These are phyloP conservation scores for Carallia brachiata DNA, from an alignment of 345 rosid species.

Conservation along the genomic window DNA sequence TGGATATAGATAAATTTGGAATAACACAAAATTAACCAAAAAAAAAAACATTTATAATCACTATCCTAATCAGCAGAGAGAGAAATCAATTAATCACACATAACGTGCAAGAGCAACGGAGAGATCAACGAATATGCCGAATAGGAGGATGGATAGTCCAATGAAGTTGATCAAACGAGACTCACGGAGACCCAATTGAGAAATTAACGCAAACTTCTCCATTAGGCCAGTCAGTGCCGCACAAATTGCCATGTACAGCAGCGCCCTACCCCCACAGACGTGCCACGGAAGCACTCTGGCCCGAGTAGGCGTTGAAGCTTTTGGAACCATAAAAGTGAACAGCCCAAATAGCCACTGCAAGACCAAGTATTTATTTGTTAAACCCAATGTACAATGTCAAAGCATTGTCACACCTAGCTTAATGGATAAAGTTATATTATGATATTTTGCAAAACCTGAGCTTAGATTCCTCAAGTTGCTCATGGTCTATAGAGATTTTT, in stretches of 20 bases:
- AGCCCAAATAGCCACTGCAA: constrained; percentile 74
- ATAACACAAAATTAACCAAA: background rate
- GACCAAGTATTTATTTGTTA: background rate
- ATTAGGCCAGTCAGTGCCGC: constrained; percentile 85
- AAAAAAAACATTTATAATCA: background rate
- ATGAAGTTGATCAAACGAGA: constrained; percentile 65
- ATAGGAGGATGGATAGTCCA: constrained; percentile 63
- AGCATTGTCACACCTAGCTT: too few species aligned
- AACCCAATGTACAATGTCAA: too few species aligned
- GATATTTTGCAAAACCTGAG: too few species aligned
- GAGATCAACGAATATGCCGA: constrained; percentile 75
- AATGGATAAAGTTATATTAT: too few species aligned
- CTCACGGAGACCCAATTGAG: constrained; percentile 28
- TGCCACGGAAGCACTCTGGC: constrained; percentile 62
- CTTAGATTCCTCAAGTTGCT: background rate
- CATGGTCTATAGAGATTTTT: background rate
- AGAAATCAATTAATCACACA: constrained; percentile 24
- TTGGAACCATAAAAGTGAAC: constrained; percentile 36
- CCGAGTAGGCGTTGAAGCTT: constrained; percentile 18
- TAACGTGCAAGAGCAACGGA: constrained; percentile 68
- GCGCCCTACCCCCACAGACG: constrained; percentile 61
- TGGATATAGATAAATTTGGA: too few species aligned
- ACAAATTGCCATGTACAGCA: constrained; percentile 65
- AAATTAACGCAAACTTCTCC: constrained; percentile 41
- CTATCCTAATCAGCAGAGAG: background rate